Base-by-base conservation (phyloP, 257 asterid species). In the Solanum gandarillasii region DNA sequence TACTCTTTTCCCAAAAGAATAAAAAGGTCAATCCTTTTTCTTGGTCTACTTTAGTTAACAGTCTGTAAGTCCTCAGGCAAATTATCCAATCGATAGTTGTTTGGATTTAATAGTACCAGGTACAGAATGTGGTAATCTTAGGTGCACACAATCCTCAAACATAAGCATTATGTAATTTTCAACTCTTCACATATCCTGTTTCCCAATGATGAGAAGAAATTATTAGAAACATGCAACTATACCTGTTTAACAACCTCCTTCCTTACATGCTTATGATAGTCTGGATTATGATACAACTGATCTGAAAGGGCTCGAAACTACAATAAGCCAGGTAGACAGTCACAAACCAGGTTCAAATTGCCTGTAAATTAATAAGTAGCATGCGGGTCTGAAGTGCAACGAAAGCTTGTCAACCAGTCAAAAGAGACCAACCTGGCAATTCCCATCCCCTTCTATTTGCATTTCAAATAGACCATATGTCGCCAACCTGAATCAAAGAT, bases 251-350 rank as follows among this genome's bases (percentile, higher is more conserved):
- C 78, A 60, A 97, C 94, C 85, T 95, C 91, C 93, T 93, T 97
- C 89, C 98, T 91, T n/a, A 97, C 90, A 90, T 92, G 92, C 89
- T 95, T 95, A 87, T 97, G 99, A 93, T 95, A 89, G 73, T 95
- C 93, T 34, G 94, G 96, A 90, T 94, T 93, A 84, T 88, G 95
- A 89, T 90, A 95, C 87, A 97, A 92, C 93, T 97, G 98, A 91
- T 97, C 98, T 38, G 98, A 93, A 89, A 97, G 92, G 92, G 98
- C 98, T 88, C 99, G 95, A 87, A 97, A 97, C 99, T 97, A 27
- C 60, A 43, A 83, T 65, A 41, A 60, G 38, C 4, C 48, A 58
- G 13, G 25, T 27, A 81, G 83, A 83, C 21, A 82, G 62, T 86
- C 74, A 86, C 36, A 39, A 27, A 68, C 88, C 70, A 83, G 87